Evolutionary conservation across 1,284 basidiomycete genomes (phyloP).

Genomic region (Leccinum pallidistipes): DNA sequence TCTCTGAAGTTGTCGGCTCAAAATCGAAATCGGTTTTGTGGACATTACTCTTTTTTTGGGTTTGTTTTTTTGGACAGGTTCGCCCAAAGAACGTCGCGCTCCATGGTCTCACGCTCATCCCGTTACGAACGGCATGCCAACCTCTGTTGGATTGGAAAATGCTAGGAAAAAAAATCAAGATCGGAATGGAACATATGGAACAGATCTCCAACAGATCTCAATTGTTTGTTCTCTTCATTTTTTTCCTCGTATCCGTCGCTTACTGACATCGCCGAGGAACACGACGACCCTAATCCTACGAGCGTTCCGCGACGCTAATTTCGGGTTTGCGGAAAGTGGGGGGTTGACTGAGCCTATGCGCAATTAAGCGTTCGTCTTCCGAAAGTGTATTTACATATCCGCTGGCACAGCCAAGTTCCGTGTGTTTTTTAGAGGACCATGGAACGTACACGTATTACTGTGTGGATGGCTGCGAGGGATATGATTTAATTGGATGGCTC

Average conservation of each 20-base stretch:
- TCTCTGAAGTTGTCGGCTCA: neutral
- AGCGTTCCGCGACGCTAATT: conserved; percentile 29
- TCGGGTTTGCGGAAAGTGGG: conserved; percentile 12
- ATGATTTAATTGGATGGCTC: neutral
- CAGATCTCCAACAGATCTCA: conserved; percentile 1
- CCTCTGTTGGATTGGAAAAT: neutral
- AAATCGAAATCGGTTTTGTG: neutral
- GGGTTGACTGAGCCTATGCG: neutral
- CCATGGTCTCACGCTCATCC: neutral
- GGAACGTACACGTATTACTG: conserved; percentile 17
- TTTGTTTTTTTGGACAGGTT: neutral
- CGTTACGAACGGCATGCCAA: neutral
- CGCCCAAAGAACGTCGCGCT: neutral
- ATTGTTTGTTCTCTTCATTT: neutral
- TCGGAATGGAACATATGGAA: conserved; percentile 12
- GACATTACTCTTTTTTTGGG: neutral
- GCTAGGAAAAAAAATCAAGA: neutral
- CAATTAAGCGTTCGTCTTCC: conserved; percentile 8
- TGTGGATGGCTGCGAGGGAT: neutral
- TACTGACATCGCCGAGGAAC: conserved; percentile 15
- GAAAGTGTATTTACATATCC: conserved; percentile 10
- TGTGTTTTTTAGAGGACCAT: neutral
- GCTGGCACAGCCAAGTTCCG: conserved; percentile 7
- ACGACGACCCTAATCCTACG: conserved; percentile 6
- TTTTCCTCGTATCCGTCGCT: conserved; percentile 13